Percentiles rank a stretch among this genome's conserved stretches.
Conservation (phyloP, 2,329 filamentous ascomycete genomes). For the Arthroderma sp. region DNA sequence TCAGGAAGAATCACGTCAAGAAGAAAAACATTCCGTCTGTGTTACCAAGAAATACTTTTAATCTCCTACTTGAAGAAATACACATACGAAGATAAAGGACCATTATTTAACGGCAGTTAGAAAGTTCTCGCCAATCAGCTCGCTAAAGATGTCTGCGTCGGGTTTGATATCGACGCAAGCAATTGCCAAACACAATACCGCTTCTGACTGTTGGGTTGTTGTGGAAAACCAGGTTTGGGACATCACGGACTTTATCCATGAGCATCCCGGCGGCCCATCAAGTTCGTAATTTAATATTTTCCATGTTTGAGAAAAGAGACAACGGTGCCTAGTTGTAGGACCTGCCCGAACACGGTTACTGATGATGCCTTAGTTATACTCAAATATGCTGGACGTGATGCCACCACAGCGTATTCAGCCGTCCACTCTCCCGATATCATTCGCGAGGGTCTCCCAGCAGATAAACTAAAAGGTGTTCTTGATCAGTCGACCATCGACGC, state of each 20-base stretch:
- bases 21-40: no score
- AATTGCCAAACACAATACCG: conserved; percentile 32
- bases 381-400: conserved; percentile 36
- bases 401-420: conserved; percentile 35
- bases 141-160: not conserved
- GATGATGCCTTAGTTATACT: conserved; percentile 29
- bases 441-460: conserved; percentile 30
- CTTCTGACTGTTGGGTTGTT: conserved; percentile 52
- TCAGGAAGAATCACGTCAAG: not conserved
- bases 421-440: conserved; percentile 39
- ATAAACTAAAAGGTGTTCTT: conserved; percentile 41
- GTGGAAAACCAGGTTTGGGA: conserved; percentile 58
- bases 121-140: not conserved
- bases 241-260: conserved; percentile 52
- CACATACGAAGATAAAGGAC: not conserved
- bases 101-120: not conserved
- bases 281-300: conserved; percentile 17
- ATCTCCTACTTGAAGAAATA: not conserved
- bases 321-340: not conserved
- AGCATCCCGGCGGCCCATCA: conserved; percentile 49
- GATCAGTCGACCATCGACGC: conserved; percentile 39
- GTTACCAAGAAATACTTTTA: no score
- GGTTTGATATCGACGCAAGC: conserved; percentile 7
- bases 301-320: not conserved
- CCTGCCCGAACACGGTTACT: not conserved